Evolutionary conservation across 257 asterid genomes (phyloP).

Genomic region (Gardenia jasminoides): DNA sequence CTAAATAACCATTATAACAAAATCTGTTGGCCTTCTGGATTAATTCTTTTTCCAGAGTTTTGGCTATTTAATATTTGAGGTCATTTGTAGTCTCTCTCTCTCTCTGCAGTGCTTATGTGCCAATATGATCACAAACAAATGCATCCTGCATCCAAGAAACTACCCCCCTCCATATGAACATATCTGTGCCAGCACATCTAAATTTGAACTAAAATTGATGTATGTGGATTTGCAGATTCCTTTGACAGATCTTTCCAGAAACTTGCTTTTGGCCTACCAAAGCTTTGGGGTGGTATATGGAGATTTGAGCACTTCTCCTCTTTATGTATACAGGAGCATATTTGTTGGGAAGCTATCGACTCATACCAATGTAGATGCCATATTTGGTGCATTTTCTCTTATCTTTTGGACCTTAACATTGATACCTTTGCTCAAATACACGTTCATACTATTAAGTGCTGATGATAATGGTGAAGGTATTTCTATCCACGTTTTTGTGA

Average conservation of each 20-base stretch:
- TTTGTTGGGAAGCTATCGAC: slow-evolving; percentile 64
- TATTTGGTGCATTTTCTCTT: slow-evolving; percentile 88
- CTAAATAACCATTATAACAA: neutral
- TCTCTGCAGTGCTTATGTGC: neutral
- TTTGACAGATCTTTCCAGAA: slow-evolving; percentile 44
- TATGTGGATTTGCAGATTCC: slow-evolving; percentile 54
- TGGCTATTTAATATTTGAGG: neutral
- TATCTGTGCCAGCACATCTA: neutral
- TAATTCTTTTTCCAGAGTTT: neutral
- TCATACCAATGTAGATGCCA: slow-evolving; percentile 56
- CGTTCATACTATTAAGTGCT: slow-evolving; percentile 58
- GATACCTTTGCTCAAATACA: slow-evolving; percentile 89
- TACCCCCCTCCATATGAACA: neutral
- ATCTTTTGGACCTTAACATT: slow-evolving; percentile 93
- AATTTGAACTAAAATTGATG: slow-evolving; percentile 15
- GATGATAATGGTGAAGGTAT: slow-evolving; percentile 98
- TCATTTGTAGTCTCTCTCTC: neutral
- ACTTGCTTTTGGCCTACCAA: slow-evolving; percentile 77
- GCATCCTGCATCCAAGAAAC: neutral
- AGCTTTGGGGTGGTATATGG: slow-evolving; percentile 98
- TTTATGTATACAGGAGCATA: slow-evolving; percentile 74
- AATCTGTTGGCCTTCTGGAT: neutral
- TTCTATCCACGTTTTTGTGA: slow-evolving; percentile 10
- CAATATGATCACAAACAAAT: neutral
- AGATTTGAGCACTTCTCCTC: slow-evolving; percentile 94